phyloP scores from a whole-genome alignment of 2,329 filamentous ascomycete species.

The Pyrenochaeta sp. region DNA sequence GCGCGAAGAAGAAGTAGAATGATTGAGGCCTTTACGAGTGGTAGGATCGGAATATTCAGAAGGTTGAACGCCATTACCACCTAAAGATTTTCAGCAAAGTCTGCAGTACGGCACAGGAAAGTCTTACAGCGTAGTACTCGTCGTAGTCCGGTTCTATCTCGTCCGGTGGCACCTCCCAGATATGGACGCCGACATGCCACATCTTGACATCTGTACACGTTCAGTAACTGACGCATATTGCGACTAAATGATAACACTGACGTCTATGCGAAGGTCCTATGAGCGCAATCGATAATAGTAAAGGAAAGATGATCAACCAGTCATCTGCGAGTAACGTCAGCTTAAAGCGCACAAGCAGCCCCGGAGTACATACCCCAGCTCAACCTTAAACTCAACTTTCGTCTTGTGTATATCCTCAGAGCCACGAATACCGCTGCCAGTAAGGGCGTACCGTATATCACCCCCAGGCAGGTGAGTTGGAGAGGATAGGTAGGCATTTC shows the following conservation, averaged over 20 bases:
- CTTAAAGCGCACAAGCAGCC: constrained; percentile 9
- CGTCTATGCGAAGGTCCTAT: constrained; percentile 49
- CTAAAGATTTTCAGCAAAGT: constrained; percentile 18
- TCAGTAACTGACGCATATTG: constrained; percentile 8
- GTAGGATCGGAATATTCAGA: constrained; percentile 51
- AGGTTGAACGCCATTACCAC: constrained; percentile 50
- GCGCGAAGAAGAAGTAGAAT: constrained; percentile 51
- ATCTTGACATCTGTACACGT: constrained; percentile 44
- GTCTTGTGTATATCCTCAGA: constrained; percentile 48
- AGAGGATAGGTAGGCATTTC: constrained; percentile 50
- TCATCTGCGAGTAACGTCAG: constrained; percentile 44
- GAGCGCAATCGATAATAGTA: constrained; percentile 47
- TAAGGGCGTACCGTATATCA: constrained; percentile 46
- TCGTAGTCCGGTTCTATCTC: constrained; percentile 49
- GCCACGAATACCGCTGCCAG: constrained; percentile 46
- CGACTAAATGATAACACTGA: constrained; percentile 22
- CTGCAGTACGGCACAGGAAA: not conserved
- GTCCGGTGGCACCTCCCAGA: constrained; percentile 45
- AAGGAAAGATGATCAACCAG: constrained; percentile 49
- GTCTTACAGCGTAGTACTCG: constrained; percentile 45
- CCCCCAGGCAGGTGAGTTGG: constrained; percentile 49
- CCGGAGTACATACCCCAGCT: constrained; percentile 43
- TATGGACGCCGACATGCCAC: constrained; percentile 50
- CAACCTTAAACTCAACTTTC: constrained; percentile 47
- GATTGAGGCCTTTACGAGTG: constrained; percentile 53